Evolutionary conservation across 805 yeast species (phyloP).

Genomic region (Spathaspora passalidarum): DNA sequence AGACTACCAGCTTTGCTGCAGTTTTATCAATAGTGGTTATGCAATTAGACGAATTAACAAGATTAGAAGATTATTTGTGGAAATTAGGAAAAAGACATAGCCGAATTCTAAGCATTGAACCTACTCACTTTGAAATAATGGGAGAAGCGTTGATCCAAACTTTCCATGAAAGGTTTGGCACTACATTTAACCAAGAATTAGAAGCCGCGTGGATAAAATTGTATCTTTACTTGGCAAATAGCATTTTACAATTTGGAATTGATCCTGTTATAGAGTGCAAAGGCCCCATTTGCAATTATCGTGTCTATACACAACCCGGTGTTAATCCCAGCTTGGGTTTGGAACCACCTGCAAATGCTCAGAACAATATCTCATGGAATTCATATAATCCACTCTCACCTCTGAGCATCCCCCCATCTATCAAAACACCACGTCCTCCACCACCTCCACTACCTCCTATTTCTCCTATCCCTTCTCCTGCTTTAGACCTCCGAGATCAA

Average conservation of each 20-base stretch:
- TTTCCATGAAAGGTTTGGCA: slow-evolving; percentile 59
- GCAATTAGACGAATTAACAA: slow-evolving; percentile 56
- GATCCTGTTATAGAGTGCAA: slow-evolving; percentile 38
- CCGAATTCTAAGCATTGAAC: slow-evolving; percentile 69
- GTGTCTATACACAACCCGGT: background rate
- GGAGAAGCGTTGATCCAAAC: slow-evolving; percentile 70
- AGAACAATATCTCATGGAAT: no score
- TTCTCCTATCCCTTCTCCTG: no score
- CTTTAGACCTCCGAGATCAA: no score
- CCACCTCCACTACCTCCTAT: no score
- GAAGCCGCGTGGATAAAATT: slow-evolving; percentile 72
- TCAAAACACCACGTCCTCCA: no score
- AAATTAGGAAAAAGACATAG: slow-evolving; percentile 73
- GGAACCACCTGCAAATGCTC: no score
- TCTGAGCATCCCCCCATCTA: no score
- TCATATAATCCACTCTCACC: no score
- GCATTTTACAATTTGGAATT: slow-evolving; percentile 58
- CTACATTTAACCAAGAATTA: slow-evolving; percentile 52
- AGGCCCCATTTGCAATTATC: background rate
- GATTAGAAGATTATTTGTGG: slow-evolving; percentile 56
- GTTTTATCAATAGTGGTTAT: slow-evolving; percentile 66
- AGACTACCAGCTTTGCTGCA: slow-evolving; percentile 78
- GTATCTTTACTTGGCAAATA: slow-evolving; percentile 65
- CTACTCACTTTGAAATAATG: slow-evolving; percentile 66
- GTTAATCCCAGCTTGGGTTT: no score